A percentile compares a stretch with the other conserved stretches of the same genome.
Conservation (phyloP, 1,284 basidiomycete species). For the Chalciporus piperatoides region DNA sequence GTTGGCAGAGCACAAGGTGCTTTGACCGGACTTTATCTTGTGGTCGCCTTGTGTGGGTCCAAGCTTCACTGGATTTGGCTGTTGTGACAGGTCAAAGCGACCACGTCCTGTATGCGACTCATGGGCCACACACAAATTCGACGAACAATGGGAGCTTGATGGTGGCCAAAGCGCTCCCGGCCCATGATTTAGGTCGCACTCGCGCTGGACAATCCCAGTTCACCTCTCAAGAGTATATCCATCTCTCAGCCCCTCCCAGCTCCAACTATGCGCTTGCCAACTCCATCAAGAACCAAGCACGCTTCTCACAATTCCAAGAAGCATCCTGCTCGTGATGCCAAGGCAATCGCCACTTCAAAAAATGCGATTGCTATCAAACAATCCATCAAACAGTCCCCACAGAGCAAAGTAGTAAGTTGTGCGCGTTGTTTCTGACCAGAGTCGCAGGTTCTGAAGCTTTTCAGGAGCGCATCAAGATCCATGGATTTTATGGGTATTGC, state of each 20-base stretch:
- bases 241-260: background rate
- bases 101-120: background rate
- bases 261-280: slow-evolving; percentile 18
- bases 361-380: background rate
- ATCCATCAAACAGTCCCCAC: background rate
- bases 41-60: background rate
- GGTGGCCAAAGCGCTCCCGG: background rate
- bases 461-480: slow-evolving; percentile 15
- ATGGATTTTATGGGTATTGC: slow-evolving; percentile 10
- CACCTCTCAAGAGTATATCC: background rate
- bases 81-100: background rate
- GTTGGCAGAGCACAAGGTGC: background rate
- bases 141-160: slow-evolving; percentile 20
- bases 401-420: background rate
- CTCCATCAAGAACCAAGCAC: slow-evolving; percentile 7
- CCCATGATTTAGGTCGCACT: background rate
- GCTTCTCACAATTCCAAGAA: slow-evolving; percentile 5
- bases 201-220: background rate
- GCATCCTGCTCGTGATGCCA: slow-evolving; percentile 8
- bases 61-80: slow-evolving; percentile 8
- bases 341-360: slow-evolving; percentile 2
- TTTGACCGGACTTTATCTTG: background rate
- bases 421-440: background rate
- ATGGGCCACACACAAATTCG: slow-evolving; percentile 9
- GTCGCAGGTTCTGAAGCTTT: slow-evolving; percentile 1